Evolutionary conservation across 108 stramenopile genomes (phyloP).

Genomic region (Pseudonitzschia pungens): DNA sequence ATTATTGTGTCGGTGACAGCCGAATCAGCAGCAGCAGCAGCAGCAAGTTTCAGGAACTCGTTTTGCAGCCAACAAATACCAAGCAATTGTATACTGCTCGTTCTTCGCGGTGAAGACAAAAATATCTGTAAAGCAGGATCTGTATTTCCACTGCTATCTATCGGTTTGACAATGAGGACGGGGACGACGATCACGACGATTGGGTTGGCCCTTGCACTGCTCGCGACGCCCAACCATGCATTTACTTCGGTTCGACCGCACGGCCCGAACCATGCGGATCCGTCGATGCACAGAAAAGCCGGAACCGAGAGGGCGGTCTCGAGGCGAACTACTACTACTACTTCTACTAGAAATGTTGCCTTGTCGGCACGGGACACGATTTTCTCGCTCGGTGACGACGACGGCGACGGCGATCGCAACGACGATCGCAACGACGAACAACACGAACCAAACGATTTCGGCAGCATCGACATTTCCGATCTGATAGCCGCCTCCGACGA

Average conservation of each 20-base stretch:
- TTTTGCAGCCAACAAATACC: too few species aligned
- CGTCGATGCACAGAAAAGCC: not conserved
- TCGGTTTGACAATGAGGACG: not conserved
- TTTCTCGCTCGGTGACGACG: constrained; percentile 3
- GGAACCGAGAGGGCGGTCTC: not conserved
- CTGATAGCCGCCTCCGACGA: not conserved
- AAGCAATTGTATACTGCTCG: too few species aligned
- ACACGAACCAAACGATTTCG: too few species aligned
- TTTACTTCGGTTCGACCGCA: not conserved
- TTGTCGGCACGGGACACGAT: not conserved
- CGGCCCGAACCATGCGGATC: too few species aligned
- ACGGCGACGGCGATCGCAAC: not conserved
- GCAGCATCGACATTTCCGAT: not conserved
- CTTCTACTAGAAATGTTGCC: too few species aligned
- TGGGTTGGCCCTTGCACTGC: not conserved
- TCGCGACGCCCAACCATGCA: not conserved
- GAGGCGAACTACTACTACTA: too few species aligned
- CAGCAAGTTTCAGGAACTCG: too few species aligned
- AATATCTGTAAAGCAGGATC: too few species aligned
- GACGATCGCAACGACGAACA: not conserved
- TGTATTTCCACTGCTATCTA: too few species aligned
- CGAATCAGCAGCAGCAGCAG: too few species aligned
- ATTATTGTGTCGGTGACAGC: too few species aligned
- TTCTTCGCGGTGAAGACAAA: too few species aligned
- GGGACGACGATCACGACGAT: not conserved